These are phyloP conservation scores for Trypanosoma vivax DNA, from an alignment of 208 protist species.

Conservation along the genomic window DNA sequence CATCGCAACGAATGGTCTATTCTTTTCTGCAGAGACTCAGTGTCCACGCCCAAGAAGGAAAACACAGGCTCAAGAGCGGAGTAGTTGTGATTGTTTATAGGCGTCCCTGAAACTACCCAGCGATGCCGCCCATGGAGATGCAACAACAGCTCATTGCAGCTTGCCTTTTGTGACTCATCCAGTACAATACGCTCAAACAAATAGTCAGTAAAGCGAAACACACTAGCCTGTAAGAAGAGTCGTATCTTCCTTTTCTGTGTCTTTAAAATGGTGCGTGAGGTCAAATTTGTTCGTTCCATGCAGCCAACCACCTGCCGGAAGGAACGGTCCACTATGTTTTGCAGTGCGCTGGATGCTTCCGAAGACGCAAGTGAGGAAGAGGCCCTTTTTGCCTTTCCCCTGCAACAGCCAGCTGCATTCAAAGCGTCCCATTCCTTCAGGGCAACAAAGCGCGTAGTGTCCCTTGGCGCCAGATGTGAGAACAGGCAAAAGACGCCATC, in stretches of 20 bases:
- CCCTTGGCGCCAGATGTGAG: background rate
- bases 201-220: slow-evolving; percentile 24
- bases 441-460: background rate
- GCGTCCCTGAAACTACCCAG: slow-evolving; percentile 56
- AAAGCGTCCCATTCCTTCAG: slow-evolving; percentile 1
- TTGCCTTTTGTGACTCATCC: slow-evolving; percentile 54
- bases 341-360: no score
- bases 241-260: slow-evolving; percentile 10
- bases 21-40: no score
- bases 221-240: background rate
- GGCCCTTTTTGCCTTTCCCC: no score
- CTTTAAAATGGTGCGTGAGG: background rate
- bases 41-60: slow-evolving; percentile 7
- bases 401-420: background rate
- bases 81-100: slow-evolving; percentile 45
- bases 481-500: slow-evolving; percentile 1
- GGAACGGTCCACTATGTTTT: no score
- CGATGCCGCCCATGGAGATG: slow-evolving; percentile 26
- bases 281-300: no score
- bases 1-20: background rate
- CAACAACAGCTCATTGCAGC: slow-evolving; percentile 19
- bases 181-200: slow-evolving; percentile 47
- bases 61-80: slow-evolving; percentile 15
- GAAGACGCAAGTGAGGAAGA: no score
- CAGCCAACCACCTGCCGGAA: no score